Percentiles rank a stretch among this genome's conserved stretches.
These are phyloP conservation scores for Epithele typhae DNA, from an alignment of 768 basidiomycete species.

Conservation along the genomic window DNA sequence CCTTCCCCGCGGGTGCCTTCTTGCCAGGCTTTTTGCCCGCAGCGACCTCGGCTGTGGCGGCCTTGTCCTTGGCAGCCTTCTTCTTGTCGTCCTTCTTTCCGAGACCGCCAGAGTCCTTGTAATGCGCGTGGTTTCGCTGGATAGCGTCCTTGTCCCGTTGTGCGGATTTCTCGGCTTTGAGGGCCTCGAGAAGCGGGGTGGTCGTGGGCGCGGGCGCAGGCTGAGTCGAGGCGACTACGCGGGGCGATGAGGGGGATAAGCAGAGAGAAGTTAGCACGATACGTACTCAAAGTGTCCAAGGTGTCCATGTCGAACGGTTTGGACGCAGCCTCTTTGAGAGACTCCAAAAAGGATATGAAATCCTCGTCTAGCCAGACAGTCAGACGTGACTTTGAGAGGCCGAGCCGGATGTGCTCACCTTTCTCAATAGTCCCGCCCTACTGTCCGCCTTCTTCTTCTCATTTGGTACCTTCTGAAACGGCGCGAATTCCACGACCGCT, in stretches of 20 bases:
- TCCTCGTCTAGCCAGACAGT: constrained; percentile 60
- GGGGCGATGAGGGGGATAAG: neutral
- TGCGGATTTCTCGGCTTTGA: constrained; percentile 73
- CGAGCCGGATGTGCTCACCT: constrained; percentile 41
- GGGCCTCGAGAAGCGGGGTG: constrained; percentile 89
- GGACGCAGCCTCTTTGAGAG: constrained; percentile 48
- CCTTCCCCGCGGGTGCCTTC: constrained; percentile 21
- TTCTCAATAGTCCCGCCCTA: constrained; percentile 87
- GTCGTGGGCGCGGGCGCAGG: constrained; percentile 64
- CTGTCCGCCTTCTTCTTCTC: constrained; percentile 76
- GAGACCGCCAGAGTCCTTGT: constrained; percentile 45
- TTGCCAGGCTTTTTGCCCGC: constrained; percentile 35
- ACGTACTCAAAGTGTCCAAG: constrained; percentile 60
- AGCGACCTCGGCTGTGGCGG: neutral
- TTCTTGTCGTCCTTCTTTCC: constrained; percentile 36
- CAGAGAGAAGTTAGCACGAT: neutral
- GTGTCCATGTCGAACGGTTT: constrained; percentile 53
- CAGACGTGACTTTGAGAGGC: neutral
- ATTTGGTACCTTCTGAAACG: constrained; percentile 80
- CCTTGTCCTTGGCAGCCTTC: constrained; percentile 25
- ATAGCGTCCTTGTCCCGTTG: constrained; percentile 73
- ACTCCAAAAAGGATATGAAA: constrained; percentile 76
- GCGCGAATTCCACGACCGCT: constrained; percentile 91
- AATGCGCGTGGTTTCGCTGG: constrained; percentile 67
- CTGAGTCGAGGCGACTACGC: constrained; percentile 60